These are phyloP conservation scores for Cryptosporidium sp. DNA, from an alignment of 169 alveolate genomes.

Conservation along the genomic window DNA sequence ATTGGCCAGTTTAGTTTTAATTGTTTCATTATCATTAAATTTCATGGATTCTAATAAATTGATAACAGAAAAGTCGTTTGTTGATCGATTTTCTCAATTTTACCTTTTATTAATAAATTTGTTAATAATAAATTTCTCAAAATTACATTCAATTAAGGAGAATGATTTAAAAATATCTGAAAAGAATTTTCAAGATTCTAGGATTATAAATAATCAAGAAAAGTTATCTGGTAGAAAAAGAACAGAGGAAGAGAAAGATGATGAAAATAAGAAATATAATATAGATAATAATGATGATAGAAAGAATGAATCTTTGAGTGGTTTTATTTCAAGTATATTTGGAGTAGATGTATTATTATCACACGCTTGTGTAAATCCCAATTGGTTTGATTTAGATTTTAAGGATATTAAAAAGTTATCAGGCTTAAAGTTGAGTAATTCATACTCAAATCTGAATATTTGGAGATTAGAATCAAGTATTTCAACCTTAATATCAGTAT, in stretches of 20 bases:
- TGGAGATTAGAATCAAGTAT: constrained; percentile 61
- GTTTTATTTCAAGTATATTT: constrained; percentile 24
- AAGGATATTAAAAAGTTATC: background rate
- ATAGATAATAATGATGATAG: background rate
- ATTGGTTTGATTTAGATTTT: constrained; percentile 5
- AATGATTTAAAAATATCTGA: background rate
- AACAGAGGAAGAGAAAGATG: background rate
- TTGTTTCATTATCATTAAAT: constrained; percentile 12
- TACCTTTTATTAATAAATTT: constrained; percentile 32
- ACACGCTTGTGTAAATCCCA: constrained; percentile 6
- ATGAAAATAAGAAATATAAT: background rate
- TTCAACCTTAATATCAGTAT: constrained; percentile 31
- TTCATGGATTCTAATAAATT: constrained; percentile 10
- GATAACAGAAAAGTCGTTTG: background rate
- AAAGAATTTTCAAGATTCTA: background rate
- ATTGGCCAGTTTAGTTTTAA: constrained; percentile 17
- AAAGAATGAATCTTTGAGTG: background rate
- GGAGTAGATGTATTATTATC: constrained; percentile 14
- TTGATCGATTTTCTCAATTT: constrained; percentile 24
- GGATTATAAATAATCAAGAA: background rate
- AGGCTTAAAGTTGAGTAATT: background rate
- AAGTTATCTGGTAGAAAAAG: constrained; percentile 6
- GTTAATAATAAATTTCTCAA: constrained; percentile 33
- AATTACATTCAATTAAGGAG: constrained; percentile 30
- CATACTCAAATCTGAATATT: background rate